These are phyloP conservation scores for Glarea lozoyensis DNA, from an alignment of 495 filamentous ascomycete species.

Conservation along the genomic window DNA sequence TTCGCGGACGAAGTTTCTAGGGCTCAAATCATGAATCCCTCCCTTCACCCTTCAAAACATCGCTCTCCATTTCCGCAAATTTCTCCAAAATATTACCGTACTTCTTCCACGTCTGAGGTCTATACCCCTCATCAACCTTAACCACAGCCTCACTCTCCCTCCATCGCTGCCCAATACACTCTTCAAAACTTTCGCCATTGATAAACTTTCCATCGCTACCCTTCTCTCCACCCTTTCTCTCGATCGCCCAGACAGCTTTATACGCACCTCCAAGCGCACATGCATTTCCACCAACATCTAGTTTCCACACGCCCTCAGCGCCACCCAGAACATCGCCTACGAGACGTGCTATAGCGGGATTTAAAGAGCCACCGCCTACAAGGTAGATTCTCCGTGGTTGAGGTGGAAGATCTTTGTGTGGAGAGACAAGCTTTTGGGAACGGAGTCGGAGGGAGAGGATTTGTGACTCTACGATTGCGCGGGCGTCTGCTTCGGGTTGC, in stretches of 20 bases:
- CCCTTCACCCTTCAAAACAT: constrained; percentile 47
- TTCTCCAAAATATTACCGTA: constrained; percentile 71
- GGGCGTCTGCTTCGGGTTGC: constrained; percentile 60
- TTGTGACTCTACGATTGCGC: constrained; percentile 89
- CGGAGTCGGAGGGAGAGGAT: constrained; percentile 83
- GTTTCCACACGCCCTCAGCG: constrained; percentile 76
- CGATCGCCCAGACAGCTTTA: constrained; percentile 87
- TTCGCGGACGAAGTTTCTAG: too few relatives aligned
- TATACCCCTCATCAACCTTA: constrained; percentile 77
- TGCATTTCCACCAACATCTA: constrained; percentile 93
- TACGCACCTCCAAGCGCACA: constrained; percentile 95
- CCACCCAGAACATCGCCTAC: constrained; percentile 84
- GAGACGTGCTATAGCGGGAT: constrained; percentile 73
- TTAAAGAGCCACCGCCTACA: constrained; percentile 82
- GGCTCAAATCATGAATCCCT: constrained; percentile 10
- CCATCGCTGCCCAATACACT: constrained; percentile 76
- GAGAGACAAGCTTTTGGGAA: constrained; percentile 61
- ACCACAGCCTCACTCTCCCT: constrained; percentile 71
- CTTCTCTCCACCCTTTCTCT: constrained; percentile 48
- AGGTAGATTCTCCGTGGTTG: constrained; percentile 89
- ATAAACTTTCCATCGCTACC: too few relatives aligned
- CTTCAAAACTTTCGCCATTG: constrained; percentile 89
- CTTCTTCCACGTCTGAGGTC: constrained; percentile 55
- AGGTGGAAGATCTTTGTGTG: constrained; percentile 47
- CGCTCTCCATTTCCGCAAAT: constrained; percentile 71